Conservation (phyloP, 441 rosid species). For the Adansonia madagascariensis region DNA sequence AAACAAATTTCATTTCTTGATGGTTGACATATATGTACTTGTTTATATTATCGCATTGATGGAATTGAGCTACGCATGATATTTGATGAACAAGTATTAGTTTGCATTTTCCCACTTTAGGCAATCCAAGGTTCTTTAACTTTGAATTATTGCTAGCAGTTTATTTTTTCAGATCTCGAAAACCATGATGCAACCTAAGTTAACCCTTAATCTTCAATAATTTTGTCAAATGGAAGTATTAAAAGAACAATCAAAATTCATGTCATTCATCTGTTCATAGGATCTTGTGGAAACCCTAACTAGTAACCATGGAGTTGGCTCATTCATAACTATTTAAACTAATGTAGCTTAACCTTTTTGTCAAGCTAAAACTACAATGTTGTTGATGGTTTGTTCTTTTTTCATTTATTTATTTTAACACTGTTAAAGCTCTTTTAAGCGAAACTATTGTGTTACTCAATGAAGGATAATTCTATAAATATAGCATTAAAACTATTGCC, state of each 20-base stretch:
- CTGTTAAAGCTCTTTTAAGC: not conserved
- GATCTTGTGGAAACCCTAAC: not conserved
- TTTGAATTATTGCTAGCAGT: constrained; percentile 34
- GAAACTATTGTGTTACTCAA: not conserved
- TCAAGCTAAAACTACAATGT: not conserved
- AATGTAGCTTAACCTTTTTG: not conserved
- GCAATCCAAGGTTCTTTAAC: not conserved
- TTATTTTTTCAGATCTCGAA: constrained; percentile 46
- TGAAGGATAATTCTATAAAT: not conserved
- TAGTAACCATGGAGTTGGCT: not conserved
- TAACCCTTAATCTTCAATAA: constrained; percentile 60
- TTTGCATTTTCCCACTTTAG: not conserved
- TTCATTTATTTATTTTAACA: not conserved
- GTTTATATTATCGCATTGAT: not conserved
- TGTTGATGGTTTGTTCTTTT: not conserved
- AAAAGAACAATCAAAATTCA: not conserved
- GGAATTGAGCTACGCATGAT: not conserved
- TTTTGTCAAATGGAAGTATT: constrained; percentile 47
- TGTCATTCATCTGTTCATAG: not conserved
- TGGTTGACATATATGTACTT: too few relatives aligned
- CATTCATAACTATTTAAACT: not conserved
- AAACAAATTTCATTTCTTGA: too few relatives aligned
- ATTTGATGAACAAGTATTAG: not conserved
- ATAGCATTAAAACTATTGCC: not conserved
- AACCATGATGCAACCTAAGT: constrained; percentile 45